phyloP scores from a whole-genome alignment of 2,329 filamentous ascomycete species.

The Fusarium penzigii region DNA sequence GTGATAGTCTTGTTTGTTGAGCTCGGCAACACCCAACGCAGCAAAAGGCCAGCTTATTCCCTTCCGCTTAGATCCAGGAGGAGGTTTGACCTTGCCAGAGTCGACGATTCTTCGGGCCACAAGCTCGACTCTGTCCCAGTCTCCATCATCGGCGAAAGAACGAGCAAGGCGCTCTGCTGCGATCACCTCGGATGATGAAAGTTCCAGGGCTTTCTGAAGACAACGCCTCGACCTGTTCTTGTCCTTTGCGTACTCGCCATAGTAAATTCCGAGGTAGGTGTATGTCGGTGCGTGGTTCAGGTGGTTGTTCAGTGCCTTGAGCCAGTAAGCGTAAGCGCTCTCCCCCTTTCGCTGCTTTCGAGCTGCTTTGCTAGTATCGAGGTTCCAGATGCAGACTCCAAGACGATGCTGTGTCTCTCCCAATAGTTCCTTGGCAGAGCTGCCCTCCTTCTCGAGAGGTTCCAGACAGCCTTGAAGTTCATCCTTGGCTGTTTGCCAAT shows the following conservation, averaged over 20 bases:
- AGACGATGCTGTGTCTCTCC: slow-evolving; percentile 86
- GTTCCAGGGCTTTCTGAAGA: slow-evolving; percentile 93
- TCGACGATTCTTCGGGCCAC: slow-evolving; percentile 89
- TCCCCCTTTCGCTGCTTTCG: slow-evolving; percentile 75
- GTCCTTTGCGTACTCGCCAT: slow-evolving; percentile 87
- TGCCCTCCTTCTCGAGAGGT: slow-evolving; percentile 62
- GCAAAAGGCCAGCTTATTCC: slow-evolving; percentile 96
- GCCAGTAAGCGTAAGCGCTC: slow-evolving; percentile 75
- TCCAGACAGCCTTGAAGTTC: slow-evolving; percentile 72
- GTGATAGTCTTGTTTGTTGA: slow-evolving; percentile 89
- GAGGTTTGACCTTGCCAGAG: slow-evolving; percentile 87
- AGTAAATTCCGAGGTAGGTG: slow-evolving; percentile 86
- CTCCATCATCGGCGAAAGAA: slow-evolving; percentile 83
- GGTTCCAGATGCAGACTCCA: slow-evolving; percentile 83
- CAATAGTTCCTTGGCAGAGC: slow-evolving; percentile 65
- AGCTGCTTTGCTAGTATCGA: slow-evolving; percentile 71
- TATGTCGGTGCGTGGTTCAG: slow-evolving; percentile 89
- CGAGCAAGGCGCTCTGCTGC: slow-evolving; percentile 85
- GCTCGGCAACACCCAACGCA: slow-evolving; percentile 87
- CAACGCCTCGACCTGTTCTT: slow-evolving; percentile 84
- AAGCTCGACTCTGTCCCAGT: slow-evolving; percentile 96
- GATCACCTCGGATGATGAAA: slow-evolving; percentile 82
- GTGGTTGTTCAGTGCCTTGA: slow-evolving; percentile 82
- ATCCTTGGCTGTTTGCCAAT: slow-evolving; percentile 66
- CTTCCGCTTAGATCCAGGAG: slow-evolving; percentile 89